Evolutionary conservation across 2,329 filamentous ascomycete genomes (phyloP), one percentile per base, ranked within the genome.

Genomic region (Talaromyces sp.): DNA sequence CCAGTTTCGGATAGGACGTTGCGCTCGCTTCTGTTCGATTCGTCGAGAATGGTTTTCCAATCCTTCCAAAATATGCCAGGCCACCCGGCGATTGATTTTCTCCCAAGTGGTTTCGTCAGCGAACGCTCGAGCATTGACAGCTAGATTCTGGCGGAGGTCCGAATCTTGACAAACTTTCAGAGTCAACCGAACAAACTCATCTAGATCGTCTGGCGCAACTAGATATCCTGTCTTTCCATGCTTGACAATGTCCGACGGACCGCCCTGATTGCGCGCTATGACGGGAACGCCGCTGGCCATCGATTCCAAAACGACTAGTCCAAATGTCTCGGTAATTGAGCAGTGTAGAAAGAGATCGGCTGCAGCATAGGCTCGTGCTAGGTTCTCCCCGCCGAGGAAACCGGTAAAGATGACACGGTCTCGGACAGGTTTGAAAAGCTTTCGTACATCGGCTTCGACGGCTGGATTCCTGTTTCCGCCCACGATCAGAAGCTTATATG

Each of bases 281-380:
- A 91, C 88, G 0, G 88, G 88, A 2, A 91, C 82, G 2, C 88
- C 87, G 68, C 87, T 89, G 0, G 88, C 88, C 88, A 91, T 90
- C 3, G 86, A 86, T 74, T 90, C 89, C 1, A 90, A 79, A 1
- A 90, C 88, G 0, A 91, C 88, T 10, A 91, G 79, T 0, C 89
- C 89, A 73, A 91, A 90, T 0, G 89, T 91, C 75, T 91, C 89
- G 0, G 88, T 90, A 65, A 90, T 80, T 25, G 87, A 90, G 76
- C 87, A 90, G 76, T 91, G 88, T 15, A 91, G 76, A 72, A 91
- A 90, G n/a, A 91, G 69, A 71, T 91, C 88, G 0, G 85, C 88
- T 3, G 85, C 86, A 2, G 89, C 88, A 69, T 90, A 91, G 10
- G 86, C 84, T n/a, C 81, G 79, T n/a, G 87, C 88, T 9, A 91